Conservation (phyloP, 2,329 filamentous ascomycete genomes). For the Ceratocystis smalleyi region DNA sequence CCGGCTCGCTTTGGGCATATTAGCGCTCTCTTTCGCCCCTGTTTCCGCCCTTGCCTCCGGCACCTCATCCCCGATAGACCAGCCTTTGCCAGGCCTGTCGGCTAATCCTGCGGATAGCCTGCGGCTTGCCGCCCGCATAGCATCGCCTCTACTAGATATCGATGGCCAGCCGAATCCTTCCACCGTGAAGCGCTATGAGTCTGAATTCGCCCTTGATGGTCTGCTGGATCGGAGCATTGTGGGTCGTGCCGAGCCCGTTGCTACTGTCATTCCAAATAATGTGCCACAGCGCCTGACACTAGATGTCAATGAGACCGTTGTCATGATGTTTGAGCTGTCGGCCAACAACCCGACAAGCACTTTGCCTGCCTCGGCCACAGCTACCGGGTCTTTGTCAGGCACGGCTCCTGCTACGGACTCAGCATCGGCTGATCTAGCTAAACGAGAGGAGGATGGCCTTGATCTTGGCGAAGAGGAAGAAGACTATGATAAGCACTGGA, state of each 20-base stretch:
- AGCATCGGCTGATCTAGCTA: not conserved
- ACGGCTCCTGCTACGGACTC: not conserved
- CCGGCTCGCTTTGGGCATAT: not conserved
- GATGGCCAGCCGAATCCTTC: not conserved
- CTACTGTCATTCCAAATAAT: slow-evolving; percentile 47
- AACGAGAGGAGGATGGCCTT: slow-evolving; percentile 7
- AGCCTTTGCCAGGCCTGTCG: not conserved
- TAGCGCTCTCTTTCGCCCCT: not conserved
- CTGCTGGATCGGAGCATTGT: slow-evolving; percentile 45
- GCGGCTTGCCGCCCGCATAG: not conserved
- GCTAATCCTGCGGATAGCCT: not conserved
- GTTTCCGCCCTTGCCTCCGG: not conserved
- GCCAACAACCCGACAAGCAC: slow-evolving; percentile 6
- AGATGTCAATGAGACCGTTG: slow-evolving; percentile 42
- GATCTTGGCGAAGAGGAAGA: slow-evolving; percentile 16
- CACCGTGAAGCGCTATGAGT: slow-evolving; percentile 22
- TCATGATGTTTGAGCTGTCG: slow-evolving; percentile 24
- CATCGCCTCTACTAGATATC: not conserved
- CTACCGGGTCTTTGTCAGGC: not conserved
- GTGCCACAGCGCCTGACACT: slow-evolving; percentile 43
- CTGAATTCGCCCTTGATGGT: slow-evolving; percentile 45
- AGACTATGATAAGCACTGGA: slow-evolving; percentile 17
- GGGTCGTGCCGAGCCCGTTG: slow-evolving; percentile 40
- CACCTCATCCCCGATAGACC: not conserved
- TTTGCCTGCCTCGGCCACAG: not conserved